phyloP scores from a whole-genome alignment of 805 yeast species.

The Lipomyces yamanashiensis region DNA sequence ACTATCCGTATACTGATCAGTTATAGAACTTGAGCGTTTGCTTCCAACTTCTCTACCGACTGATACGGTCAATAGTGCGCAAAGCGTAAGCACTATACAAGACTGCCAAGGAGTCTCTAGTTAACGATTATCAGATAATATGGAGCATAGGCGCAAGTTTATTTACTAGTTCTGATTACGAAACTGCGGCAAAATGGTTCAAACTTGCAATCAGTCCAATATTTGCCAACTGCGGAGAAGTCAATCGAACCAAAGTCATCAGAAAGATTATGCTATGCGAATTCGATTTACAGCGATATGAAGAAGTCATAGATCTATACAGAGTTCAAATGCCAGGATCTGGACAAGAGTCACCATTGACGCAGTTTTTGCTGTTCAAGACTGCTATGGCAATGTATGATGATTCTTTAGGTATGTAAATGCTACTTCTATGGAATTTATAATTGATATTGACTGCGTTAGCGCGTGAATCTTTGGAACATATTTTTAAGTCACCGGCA shows the following conservation, averaged over 20 bases:
- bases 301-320: conserved; percentile 1
- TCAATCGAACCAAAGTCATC: conserved; percentile 14
- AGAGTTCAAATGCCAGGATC: conserved; percentile 11
- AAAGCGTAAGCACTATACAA: conserved; percentile 15
- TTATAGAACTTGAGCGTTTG: conserved; percentile 17
- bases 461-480: conserved; percentile 17
- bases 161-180: conserved; percentile 15
- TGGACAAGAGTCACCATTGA: conserved; percentile 18
- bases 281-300: conserved; percentile 14
- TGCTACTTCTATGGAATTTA: not conserved
- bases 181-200: conserved; percentile 16
- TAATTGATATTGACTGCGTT: not conserved
- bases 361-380: conserved; percentile 23
- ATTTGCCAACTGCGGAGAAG: conserved; percentile 22
- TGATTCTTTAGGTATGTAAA: conserved; percentile 11
- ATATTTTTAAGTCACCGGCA: conserved; percentile 6
- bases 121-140: conserved; percentile 17
- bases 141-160: conserved; percentile 23
- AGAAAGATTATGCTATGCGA: conserved; percentile 28
- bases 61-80: conserved; percentile 18
- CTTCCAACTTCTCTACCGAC: conserved; percentile 10
- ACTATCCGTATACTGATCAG: not conserved
- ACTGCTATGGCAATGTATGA: conserved; percentile 21
- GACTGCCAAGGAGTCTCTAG: not conserved
- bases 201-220: conserved; percentile 9